Conservation (phyloP, 768 basidiomycete species). For the Ramaria rubella region DNA sequence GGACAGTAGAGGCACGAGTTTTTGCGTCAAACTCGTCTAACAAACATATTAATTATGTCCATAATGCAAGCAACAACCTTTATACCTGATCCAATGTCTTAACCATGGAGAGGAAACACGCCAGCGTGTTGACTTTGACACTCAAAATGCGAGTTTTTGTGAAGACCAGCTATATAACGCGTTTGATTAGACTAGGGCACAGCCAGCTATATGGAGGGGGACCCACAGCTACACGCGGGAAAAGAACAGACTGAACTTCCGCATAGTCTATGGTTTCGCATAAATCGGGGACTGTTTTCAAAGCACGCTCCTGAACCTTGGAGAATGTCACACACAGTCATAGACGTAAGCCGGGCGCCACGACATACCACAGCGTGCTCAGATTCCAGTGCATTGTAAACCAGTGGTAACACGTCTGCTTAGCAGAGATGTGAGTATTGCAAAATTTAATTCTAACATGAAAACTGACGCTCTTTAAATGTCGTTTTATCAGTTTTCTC, state of each 20-base stretch:
- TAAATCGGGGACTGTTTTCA: slow-evolving; percentile 75
- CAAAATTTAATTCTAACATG: background rate
- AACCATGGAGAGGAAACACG: slow-evolving; percentile 82
- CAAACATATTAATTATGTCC: background rate
- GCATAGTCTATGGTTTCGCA: slow-evolving; percentile 95
- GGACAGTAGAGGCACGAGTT: slow-evolving; percentile 87
- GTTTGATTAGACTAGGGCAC: background rate
- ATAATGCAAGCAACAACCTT: background rate
- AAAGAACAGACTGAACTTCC: slow-evolving; percentile 83
- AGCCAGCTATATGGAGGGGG: slow-evolving; percentile 2
- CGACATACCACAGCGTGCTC: slow-evolving; percentile 71
- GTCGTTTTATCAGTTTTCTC: slow-evolving; percentile 80
- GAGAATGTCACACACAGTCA: slow-evolving; percentile 4
- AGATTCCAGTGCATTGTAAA: slow-evolving; percentile 95
- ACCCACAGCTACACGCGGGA: slow-evolving; percentile 88
- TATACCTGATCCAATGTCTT: slow-evolving; percentile 80
- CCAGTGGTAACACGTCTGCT: slow-evolving; percentile 88
- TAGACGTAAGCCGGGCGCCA: background rate
- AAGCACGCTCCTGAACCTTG: slow-evolving; percentile 86
- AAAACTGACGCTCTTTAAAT: slow-evolving; percentile 78
- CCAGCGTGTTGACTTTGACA: slow-evolving; percentile 85
- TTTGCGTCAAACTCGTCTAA: slow-evolving; percentile 83
- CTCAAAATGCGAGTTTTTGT: slow-evolving; percentile 83
- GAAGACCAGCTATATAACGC: slow-evolving; percentile 68
- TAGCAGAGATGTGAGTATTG: background rate